Evolutionary conservation across 345 rosid genomes (phyloP).

Genomic region (Linum usitatissimum): DNA sequence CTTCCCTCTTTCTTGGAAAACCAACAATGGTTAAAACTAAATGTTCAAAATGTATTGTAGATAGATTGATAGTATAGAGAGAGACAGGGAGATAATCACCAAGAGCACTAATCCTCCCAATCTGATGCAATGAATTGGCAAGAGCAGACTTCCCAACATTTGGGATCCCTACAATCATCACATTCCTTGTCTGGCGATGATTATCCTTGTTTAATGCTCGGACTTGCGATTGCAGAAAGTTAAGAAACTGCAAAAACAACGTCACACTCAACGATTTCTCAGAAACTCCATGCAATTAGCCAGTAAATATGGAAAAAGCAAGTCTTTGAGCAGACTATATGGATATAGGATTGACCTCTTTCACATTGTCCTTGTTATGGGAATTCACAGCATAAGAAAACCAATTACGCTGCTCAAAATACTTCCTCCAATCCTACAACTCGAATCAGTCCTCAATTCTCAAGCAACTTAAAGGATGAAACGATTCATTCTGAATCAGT

Average conservation of each 20-base stretch:
- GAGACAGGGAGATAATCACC: constrained; percentile 23
- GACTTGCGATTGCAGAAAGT: constrained; percentile 57
- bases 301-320: background rate
- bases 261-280: background rate
- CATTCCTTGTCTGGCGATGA: constrained; percentile 36
- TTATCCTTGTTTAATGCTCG: constrained; percentile 44
- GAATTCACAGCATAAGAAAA: constrained; percentile 53
- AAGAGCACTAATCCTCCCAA: constrained; percentile 72
- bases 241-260: constrained; percentile 46
- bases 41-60: background rate
- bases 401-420: constrained; percentile 35
- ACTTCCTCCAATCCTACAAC: constrained; percentile 43
- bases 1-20: constrained; percentile 59
- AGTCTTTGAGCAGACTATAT: background rate
- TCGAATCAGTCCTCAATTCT: background rate
- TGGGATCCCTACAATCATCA: constrained; percentile 75
- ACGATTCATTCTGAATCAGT: too few relatives aligned
- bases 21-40: background rate
- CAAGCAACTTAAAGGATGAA: background rate
- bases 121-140: constrained; percentile 66
- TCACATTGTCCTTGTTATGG: constrained; percentile 62
- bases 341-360: constrained; percentile 31
- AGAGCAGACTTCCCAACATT: constrained; percentile 86
- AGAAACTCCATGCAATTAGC: background rate
- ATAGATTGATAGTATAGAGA: background rate